Evolutionary conservation across 768 basidiomycete species (phyloP).

Genomic region (Scleroderma bovista): DNA sequence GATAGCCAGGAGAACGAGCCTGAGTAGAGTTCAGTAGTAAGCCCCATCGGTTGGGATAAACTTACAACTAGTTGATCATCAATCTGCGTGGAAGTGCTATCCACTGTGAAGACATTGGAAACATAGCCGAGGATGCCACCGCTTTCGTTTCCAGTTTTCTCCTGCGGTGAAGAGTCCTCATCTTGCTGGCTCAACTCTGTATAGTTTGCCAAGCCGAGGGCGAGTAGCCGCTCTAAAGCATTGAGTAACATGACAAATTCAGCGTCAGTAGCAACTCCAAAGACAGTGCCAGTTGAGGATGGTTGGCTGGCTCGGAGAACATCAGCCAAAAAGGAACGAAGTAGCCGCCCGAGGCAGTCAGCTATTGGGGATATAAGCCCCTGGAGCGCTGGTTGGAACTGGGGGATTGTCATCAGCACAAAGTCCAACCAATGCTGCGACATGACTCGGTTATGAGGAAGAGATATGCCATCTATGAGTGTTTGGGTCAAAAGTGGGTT

Average conservation of each 20-base stretch:
- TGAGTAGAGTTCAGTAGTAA: slow-evolving; percentile 7
- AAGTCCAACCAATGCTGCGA: slow-evolving; percentile 98
- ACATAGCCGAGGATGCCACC: slow-evolving; percentile 83
- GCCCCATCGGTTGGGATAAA: slow-evolving; percentile 5
- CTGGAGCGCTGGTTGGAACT: slow-evolving; percentile 70
- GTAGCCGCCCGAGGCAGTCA: slow-evolving; percentile 73
- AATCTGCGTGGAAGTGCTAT: slow-evolving; percentile 39
- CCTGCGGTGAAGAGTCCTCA: slow-evolving; percentile 49
- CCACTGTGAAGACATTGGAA: slow-evolving; percentile 84
- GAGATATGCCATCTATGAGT: slow-evolving; percentile 73
- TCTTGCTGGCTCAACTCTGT: slow-evolving; percentile 45
- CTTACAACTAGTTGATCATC: slow-evolving; percentile 60
- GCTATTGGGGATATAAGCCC: slow-evolving; percentile 66
- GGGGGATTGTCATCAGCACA: slow-evolving; percentile 83
- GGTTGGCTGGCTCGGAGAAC: slow-evolving; percentile 39
- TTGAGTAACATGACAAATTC: slow-evolving; percentile 83
- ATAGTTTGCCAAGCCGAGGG: slow-evolving; percentile 62
- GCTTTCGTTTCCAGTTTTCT: slow-evolving; percentile 48
- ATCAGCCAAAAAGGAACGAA: slow-evolving; percentile 53
- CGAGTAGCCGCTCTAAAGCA: slow-evolving; percentile 74
- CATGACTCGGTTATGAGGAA: slow-evolving; percentile 65
- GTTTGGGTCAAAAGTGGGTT: slow-evolving; percentile 75
- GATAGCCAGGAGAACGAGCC: slow-evolving; percentile 71
- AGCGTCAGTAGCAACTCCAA: slow-evolving; percentile 60
- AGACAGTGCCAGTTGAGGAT: slow-evolving; percentile 37